Base-by-base conservation (phyloP, 345 rosid species). In the Euphorbia lathyris region DNA sequence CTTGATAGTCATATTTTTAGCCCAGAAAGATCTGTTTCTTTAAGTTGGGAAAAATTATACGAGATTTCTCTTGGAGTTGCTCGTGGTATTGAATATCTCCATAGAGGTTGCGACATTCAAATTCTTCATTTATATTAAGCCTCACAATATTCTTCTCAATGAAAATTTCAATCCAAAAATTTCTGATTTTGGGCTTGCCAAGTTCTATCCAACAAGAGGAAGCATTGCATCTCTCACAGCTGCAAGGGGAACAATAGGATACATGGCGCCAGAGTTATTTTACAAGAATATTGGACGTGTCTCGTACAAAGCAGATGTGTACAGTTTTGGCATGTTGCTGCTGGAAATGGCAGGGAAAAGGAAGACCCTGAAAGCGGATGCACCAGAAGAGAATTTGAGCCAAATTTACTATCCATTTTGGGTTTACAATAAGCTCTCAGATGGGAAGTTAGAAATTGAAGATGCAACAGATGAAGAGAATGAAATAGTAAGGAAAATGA, bases 81-180 rank as follows among this genome's bases (percentile, higher is more conserved):
- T 32, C 67, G 60, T 11, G 74, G 74, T 13, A 71, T 71, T 23
- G 40, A 71, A 43, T 71, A 71, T 48, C 20, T 38, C 11, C 66
- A 63, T 7, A 26, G 4, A 36, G 51, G 51, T 22, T 63, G 66
- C 23, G 66, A 63, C 7, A 40, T 63, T 14, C 66, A 63, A 40
- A 63, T 63, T 9, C 30, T 63, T 0, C 66, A 63, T 63, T 5
- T 48, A 63, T 13, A 62, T 62, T 1, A 62, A 62, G 27, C 65
- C 65, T 3, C 65, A 62, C 19, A 62, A 34, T 20, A 27, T 63
- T 20, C 66, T 63, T 63, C 66, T 63, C 13, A 48, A 63, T 63
- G 66, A 63, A 63, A 63, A 38, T 4, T 63, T 63, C 30, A 34
- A 3, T 34, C 38, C 38, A 34, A 34, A 34, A 7, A 7, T 34